Conservation (phyloP, 208 protist species). For the Trypanosoma scelopori region DNA sequence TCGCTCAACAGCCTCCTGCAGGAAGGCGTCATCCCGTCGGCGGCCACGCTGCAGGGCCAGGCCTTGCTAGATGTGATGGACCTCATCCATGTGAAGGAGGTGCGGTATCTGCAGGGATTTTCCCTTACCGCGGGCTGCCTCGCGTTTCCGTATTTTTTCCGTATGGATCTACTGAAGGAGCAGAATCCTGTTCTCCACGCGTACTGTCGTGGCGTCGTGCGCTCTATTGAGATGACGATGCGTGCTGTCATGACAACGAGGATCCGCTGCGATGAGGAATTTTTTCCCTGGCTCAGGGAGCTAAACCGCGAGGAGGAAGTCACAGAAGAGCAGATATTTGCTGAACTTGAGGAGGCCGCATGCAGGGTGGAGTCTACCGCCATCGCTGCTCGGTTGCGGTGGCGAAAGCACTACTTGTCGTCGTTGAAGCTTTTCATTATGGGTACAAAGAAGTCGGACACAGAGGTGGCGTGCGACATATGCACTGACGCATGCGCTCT, state of each 20-base stretch:
- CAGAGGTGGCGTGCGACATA: conserved; percentile 55
- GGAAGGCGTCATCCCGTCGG: conserved; percentile 47
- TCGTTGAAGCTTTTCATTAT: conserved; percentile 50
- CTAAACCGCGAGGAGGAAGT: conserved; percentile 49
- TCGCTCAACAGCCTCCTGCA: conserved; percentile 55
- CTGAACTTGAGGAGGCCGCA: conserved; percentile 54
- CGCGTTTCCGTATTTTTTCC: conserved; percentile 76
- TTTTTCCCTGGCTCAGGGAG: conserved; percentile 59
- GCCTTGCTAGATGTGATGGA: conserved; percentile 78
- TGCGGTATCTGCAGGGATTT: conserved; percentile 68
- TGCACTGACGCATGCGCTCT: conserved; percentile 44
- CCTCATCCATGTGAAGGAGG: conserved; percentile 65
- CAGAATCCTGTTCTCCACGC: conserved; percentile 56
- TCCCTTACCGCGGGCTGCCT: conserved; percentile 69
- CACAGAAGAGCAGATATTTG: conserved; percentile 59
- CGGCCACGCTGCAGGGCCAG: conserved; percentile 40
- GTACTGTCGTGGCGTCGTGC: conserved; percentile 77
- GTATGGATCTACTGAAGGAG: conserved; percentile 57
- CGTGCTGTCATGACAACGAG: conserved; percentile 66
- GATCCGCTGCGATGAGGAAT: conserved; percentile 86
- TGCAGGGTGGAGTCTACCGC: conserved; percentile 26
- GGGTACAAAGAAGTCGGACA: conserved; percentile 40
- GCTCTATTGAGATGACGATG: conserved; percentile 53
- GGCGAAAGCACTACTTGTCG: conserved; percentile 61
- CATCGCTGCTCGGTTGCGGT: conserved; percentile 66